Conservation (phyloP, 2,329 filamentous ascomycete species). For the Alternaria ventricosa region DNA sequence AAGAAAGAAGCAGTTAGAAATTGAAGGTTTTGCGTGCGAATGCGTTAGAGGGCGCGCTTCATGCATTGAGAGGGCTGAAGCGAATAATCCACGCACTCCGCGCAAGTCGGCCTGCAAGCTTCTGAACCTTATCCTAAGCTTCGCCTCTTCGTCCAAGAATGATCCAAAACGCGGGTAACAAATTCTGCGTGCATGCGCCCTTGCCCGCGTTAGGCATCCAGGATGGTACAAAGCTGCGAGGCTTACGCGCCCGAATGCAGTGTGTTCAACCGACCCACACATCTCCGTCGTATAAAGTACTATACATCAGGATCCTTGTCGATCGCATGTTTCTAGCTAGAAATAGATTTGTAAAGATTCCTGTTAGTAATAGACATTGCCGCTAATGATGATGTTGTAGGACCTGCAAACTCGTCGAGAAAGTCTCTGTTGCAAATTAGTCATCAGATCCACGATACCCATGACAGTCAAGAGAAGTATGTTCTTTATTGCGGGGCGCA, state of each 20-base stretch:
- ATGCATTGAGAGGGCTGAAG: not conserved
- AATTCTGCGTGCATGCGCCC: not conserved
- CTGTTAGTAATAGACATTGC: not conserved
- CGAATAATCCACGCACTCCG: not conserved
- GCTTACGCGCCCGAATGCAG: not conserved
- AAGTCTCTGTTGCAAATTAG: not conserved
- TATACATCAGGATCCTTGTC: not conserved
- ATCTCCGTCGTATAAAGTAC: not conserved
- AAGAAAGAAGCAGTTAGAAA: not conserved
- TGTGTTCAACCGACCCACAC: not conserved
- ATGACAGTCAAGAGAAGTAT: not conserved
- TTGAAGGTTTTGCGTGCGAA: not conserved
- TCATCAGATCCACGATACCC: not conserved
- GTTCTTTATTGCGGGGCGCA: not conserved
- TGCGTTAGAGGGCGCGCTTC: not conserved
- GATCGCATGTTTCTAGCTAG: not conserved
- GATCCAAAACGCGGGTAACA: not conserved
- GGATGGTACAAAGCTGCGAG: not conserved
- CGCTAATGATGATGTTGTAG: not conserved
- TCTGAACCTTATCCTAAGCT: not conserved
- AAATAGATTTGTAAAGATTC: not conserved
- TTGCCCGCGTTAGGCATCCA: not conserved
- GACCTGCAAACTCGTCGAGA: not conserved
- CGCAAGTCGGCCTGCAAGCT: not conserved
- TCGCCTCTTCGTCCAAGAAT: not conserved